Evolutionary conservation across 305 asterid species (phyloP).

Genomic region (Fraxinus sp.): DNA sequence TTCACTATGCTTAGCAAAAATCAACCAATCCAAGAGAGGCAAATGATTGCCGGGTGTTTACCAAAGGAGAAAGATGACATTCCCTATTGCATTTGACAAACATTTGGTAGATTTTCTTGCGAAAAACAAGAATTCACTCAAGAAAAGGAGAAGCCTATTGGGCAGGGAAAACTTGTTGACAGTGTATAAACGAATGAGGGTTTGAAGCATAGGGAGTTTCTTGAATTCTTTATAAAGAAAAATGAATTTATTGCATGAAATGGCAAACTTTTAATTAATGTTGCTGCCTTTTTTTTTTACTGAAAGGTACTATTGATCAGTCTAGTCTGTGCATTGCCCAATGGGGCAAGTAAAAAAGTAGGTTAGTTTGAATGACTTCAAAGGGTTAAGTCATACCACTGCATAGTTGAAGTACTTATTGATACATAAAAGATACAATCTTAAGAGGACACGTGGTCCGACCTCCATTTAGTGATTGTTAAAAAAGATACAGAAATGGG

Average conservation of each 20-base stretch:
- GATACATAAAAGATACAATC: background rate
- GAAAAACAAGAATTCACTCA: conserved; percentile 9
- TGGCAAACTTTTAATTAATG: conserved; percentile 15
- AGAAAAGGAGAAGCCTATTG: conserved; percentile 28
- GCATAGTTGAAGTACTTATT: background rate
- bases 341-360: conserved; percentile 17
- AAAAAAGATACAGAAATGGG: too few species aligned
- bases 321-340: conserved; percentile 33
- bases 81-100: conserved; percentile 11
- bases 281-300: conserved; percentile 31
- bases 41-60: conserved; percentile 19
- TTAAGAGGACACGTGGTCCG: background rate
- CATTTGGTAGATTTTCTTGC: conserved; percentile 6
- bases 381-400: background rate
- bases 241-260: background rate
- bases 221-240: background rate
- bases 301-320: conserved; percentile 10
- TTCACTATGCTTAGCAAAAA: background rate
- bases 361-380: conserved; percentile 12
- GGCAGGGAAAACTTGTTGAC: conserved; percentile 18
- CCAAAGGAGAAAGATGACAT: conserved; percentile 32
- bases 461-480: background rate
- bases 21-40: conserved; percentile 18
- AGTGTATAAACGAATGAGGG: conserved; percentile 18
- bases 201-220: conserved; percentile 4